Conservation (phyloP, 2,329 filamentous ascomycete genomes). For the Hymenoscyphus fraxineus region DNA sequence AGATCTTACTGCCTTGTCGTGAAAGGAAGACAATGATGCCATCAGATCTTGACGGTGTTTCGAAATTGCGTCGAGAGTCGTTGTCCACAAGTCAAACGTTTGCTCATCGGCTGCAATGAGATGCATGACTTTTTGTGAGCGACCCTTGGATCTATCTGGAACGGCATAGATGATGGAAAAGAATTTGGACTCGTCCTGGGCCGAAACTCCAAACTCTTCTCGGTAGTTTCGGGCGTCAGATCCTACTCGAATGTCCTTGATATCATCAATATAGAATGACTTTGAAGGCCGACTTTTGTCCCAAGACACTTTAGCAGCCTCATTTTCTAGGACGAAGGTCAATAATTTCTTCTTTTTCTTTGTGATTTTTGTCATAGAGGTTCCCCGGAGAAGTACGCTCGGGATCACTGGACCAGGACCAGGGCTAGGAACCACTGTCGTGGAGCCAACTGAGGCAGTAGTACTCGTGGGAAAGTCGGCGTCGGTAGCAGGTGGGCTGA, state of each 20-base stretch:
- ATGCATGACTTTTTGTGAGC: slow-evolving; percentile 73
- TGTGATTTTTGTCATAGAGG: slow-evolving; percentile 74
- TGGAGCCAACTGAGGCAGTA: slow-evolving; percentile 45
- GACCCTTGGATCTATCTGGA: slow-evolving; percentile 70
- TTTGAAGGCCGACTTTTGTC: slow-evolving; percentile 75
- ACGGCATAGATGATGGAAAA: slow-evolving; percentile 87
- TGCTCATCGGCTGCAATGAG: slow-evolving; percentile 73
- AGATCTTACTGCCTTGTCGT: slow-evolving; percentile 73
- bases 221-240: slow-evolving; percentile 84
- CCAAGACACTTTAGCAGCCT: slow-evolving; percentile 85
- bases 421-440: slow-evolving; percentile 36
- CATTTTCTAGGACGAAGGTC: slow-evolving; percentile 68
- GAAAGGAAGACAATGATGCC: slow-evolving; percentile 81
- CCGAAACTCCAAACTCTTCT: slow-evolving; percentile 71
- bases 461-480: slow-evolving; percentile 48
- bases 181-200: slow-evolving; percentile 67
- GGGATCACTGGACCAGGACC: slow-evolving; percentile 70
- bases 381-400: slow-evolving; percentile 72
- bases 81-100: slow-evolving; percentile 75
- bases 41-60: slow-evolving; percentile 86
- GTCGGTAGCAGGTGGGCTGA: slow-evolving; percentile 41
- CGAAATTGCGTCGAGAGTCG: slow-evolving; percentile 77
- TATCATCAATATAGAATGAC: slow-evolving; percentile 89
- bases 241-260: slow-evolving; percentile 82
- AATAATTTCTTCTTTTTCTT: slow-evolving; percentile 78